phyloP scores from a whole-genome alignment of 2,329 filamentous ascomycete genomes.

The Xylaria sp. region DNA sequence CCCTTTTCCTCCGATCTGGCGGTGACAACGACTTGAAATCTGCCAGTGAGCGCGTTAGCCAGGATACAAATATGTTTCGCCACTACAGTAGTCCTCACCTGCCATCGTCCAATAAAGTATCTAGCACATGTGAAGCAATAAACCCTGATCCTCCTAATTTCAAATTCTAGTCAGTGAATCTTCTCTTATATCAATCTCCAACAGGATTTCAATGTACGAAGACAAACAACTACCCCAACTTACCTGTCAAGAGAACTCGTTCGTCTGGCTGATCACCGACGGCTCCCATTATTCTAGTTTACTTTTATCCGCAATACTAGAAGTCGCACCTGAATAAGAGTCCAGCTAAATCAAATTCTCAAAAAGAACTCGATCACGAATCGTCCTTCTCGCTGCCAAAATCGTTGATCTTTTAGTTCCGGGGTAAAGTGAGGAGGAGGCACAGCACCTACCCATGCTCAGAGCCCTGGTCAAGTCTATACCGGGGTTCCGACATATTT shows the following conservation, averaged over 20 bases:
- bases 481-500: constrained; percentile 25
- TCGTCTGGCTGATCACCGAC: constrained; percentile 15
- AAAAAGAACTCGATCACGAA: neutral
- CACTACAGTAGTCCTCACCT: constrained; percentile 46
- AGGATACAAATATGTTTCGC: constrained; percentile 54
- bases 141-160: constrained; percentile 62
- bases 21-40: constrained; percentile 57
- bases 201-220: neutral
- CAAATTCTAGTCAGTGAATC: constrained; percentile 2
- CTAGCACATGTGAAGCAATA: constrained; percentile 64
- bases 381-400: neutral
- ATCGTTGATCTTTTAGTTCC: neutral
- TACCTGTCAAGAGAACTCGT: constrained; percentile 47
- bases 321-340: neutral
- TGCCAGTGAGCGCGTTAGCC: constrained; percentile 35
- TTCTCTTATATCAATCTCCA: neutral
- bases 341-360: neutral
- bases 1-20: constrained; percentile 61
- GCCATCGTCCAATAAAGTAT: constrained; percentile 55
- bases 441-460: neutral
- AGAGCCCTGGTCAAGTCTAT: neutral
- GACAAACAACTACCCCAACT: constrained; percentile 5
- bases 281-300: constrained; percentile 3
- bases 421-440: constrained; percentile 3
- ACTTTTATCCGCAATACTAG: neutral